Evolutionary conservation across 352 stramenopile genomes (phyloP), one percentile per base, ranked within the genome.

Genomic region (Globisporangium spiculum): DNA sequence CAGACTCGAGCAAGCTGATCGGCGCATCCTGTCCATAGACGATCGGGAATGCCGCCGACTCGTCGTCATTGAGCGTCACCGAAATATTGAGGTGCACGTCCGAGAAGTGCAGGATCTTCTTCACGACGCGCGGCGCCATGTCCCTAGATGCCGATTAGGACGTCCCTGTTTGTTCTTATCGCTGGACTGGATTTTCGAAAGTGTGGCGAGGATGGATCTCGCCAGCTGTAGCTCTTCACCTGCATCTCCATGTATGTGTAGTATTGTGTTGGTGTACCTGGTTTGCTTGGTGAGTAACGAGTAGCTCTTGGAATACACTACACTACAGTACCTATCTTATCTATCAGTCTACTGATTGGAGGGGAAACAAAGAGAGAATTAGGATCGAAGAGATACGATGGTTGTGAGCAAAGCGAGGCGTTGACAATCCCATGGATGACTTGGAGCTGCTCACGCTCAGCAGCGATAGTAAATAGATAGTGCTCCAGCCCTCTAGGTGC

Each of bases 61-160:
- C 75, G 14, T 24, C 26, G 1, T 65, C 60, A 16, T 80, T 68
- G 12, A 87, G 72, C 26, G 74, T 73, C 24, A 56, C 44, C 1
- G 87, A 92, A 57, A 92, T 74, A 61, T 96, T 94, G 22, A 96
- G 75, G 63, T 96, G 86, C 32, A 96, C 87, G 68, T 96, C 89
- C 16, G 87, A 94, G 66, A 94, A 92, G 70, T 96, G 86, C 32
- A 96, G 69, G 63, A 95, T 89, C 52, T 73, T 72, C 60, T 83
- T 83, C 18, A 48, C 30, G 1, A 14, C n/a, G 5, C 20, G 41
- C 27, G 54, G 41, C 26, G 30, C 10, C 30, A 60, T 60, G 8
- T 18, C 27, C 24, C 30, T 18, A n/a, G 30, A 3, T 18, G n/a
- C 2, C 27, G 20, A 4, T 20, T 27, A 18, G 2, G 8, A 4